Base-by-base conservation (phyloP, 257 asterid species). In the Linaria vulgaris region DNA sequence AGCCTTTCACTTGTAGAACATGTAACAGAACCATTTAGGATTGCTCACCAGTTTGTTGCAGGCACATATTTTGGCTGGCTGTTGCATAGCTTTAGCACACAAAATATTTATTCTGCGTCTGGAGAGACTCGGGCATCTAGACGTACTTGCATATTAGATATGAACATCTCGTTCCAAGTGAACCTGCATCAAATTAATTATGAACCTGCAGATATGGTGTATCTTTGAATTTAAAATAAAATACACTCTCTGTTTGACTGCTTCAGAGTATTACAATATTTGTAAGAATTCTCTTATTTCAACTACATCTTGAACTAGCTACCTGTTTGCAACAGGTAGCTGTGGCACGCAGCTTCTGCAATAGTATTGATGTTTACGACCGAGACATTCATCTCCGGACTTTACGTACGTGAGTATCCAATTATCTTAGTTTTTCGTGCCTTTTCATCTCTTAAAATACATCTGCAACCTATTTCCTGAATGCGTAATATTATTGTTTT, bases 361-460 rank as follows among this genome's bases (percentile, higher is more conserved):
- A 80, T 80, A 86, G 84, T 72, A 76, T 92, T 44, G 96, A 92
- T 80, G 47, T 92, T 38, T 92, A 85, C 44, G 97, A 92, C 79
- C 98, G 85, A 76, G 98, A 92, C 76, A 89, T 92, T 84, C 94
- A 85, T 78, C 88, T 92, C 49, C 91, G 92, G 63, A 79, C 94
- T 50, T 72, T 92, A 71, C 88, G 69, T 70, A 73, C 90, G 96
- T 85, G 79, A 84, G 96, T 27, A 53, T 74, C 66, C 72, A 59
- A 12, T 50, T 59, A 11, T 24, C 47, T 62, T 23, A 31, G 30
- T 23, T 54, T 37, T 53, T 25, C 23, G 14, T 49, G 6, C n/a
- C 15, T 56, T 25, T 22, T 45, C 4, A 5, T 14, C 31, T 31
- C 41, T 23, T 27, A 27, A 27, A 2, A 3, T 27, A 54, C 63